Evolutionary conservation across 441 rosid genomes (phyloP).

Genomic region (Bruguiera hainesii): DNA sequence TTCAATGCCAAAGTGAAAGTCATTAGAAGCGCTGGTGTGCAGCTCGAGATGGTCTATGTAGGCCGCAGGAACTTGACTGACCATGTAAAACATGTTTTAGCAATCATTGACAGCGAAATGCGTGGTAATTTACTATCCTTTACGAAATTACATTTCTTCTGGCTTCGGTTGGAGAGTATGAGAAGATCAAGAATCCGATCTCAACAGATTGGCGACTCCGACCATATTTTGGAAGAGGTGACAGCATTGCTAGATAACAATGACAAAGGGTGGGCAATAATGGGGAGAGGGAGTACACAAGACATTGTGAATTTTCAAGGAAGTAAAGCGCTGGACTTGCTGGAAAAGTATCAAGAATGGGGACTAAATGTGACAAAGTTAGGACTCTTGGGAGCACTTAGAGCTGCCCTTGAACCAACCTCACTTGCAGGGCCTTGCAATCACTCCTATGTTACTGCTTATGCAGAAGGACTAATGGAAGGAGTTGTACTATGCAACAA

Average conservation of each 20-base stretch:
- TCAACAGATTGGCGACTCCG: conserved; percentile 26
- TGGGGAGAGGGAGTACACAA: conserved; percentile 44
- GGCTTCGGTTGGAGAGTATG: conserved; percentile 71
- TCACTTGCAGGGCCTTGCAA: conserved; percentile 36
- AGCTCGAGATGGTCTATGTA: conserved; percentile 53
- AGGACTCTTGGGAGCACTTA: conserved; percentile 51
- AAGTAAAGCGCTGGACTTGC: conserved; percentile 31
- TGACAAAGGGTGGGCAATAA: conserved; percentile 54
- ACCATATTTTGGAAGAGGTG: conserved; percentile 43
- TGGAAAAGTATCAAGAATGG: conserved; percentile 44
- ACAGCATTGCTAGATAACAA: conserved; percentile 42
- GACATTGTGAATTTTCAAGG: conserved; percentile 41
- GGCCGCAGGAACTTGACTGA: conserved; percentile 39
- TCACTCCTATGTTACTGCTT: conserved; percentile 41
- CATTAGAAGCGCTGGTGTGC: conserved; percentile 38
- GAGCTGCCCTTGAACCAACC: conserved; percentile 31
- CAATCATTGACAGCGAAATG: conserved; percentile 34
- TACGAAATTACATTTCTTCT: conserved; percentile 51
- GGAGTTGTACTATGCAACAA: conserved; percentile 43
- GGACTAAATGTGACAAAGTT: conserved; percentile 36
- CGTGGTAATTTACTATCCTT: conserved; percentile 35
- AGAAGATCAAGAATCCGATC: conserved; percentile 43
- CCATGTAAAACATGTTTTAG: conserved; percentile 22
- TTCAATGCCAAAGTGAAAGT: conserved; percentile 34
- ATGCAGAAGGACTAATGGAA: conserved; percentile 30